These are phyloP conservation scores for Hirsutella thompsonii DNA, from an alignment of 2,329 filamentous ascomycete genomes.

Conservation along the genomic window DNA sequence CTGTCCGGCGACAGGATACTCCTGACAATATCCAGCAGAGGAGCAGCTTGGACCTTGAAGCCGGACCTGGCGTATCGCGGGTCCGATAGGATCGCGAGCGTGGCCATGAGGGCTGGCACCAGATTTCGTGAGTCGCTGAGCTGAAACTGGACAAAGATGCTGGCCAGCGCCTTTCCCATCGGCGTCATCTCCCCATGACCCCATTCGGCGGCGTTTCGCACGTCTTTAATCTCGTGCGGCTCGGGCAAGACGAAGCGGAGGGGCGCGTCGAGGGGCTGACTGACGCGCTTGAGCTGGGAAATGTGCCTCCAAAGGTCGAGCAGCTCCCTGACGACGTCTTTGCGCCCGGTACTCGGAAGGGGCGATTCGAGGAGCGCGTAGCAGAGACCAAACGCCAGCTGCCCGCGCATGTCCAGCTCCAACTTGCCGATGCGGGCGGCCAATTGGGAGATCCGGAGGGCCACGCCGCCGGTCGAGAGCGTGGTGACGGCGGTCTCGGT, in stretches of 20 bases:
- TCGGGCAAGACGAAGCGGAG: constrained; percentile 18
- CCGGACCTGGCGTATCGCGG: constrained; percentile 5
- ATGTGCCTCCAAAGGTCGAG: constrained; percentile 23
- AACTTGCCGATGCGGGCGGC: constrained; percentile 12
- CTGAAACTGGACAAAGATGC: constrained; percentile 18
- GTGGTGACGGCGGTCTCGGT: constrained; percentile 8
- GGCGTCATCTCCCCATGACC: constrained; percentile 2
- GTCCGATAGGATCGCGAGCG: constrained; percentile 18
- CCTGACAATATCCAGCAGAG: constrained; percentile 15
- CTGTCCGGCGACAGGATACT: constrained; percentile 8
- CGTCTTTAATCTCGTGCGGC: constrained; percentile 12
- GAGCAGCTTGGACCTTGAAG: constrained; percentile 10
- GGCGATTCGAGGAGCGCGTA: constrained; percentile 6
- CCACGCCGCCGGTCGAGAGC: constrained; percentile 5
- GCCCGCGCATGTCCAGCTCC: constrained; percentile 14
- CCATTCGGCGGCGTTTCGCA: constrained; percentile 2
- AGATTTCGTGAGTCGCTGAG: constrained; percentile 12
- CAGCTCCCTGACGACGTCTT: constrained; percentile 14
- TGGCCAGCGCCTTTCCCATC: constrained; percentile 11
- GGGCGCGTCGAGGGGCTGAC: constrained; percentile 7
- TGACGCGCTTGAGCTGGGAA: constrained; percentile 18
- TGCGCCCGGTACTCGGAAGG: constrained; percentile 8
- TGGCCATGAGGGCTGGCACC: constrained; percentile 19
- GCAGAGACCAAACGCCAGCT: constrained; percentile 20
- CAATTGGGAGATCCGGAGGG: constrained; percentile 14